phyloP scores from a whole-genome alignment of 805 yeast species.

The Ogataea allantospora region DNA sequence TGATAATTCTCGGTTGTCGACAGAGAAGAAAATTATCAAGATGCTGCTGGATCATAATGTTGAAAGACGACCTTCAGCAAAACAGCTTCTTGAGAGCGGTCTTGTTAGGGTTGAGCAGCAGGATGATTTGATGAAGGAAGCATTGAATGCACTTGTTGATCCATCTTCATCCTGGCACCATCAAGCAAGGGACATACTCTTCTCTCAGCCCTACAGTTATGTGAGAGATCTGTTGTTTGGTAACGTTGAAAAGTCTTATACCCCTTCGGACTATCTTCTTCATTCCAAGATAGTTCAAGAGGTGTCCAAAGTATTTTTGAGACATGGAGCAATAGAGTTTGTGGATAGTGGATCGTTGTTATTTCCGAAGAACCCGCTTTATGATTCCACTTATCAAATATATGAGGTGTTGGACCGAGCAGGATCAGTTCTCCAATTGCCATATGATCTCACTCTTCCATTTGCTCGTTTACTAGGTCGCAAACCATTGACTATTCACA shows the following conservation, averaged over 20 bases:
- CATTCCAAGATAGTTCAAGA: conserved; percentile 59
- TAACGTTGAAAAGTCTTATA: conserved; percentile 31
- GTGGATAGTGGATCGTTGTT: conserved; percentile 59
- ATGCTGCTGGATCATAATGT: conserved; percentile 79
- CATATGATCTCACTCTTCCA: conserved; percentile 87
- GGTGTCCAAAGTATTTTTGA: conserved; percentile 60
- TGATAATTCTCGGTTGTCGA: conserved; percentile 43
- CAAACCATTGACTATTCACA: conserved; percentile 48
- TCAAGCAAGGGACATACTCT: conserved; percentile 83
- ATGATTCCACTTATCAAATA: conserved; percentile 59
- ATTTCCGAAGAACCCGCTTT: conserved; percentile 80
- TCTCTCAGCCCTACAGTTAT: conserved; percentile 78
- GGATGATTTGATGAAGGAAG: conserved; percentile 86
- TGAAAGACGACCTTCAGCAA: conserved; percentile 73
- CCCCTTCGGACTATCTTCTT: conserved; percentile 49
- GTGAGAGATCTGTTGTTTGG: conserved; percentile 88
- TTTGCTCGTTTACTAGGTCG: conserved; percentile 82
- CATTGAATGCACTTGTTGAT: conserved; percentile 78
- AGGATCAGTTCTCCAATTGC: conserved; percentile 85
- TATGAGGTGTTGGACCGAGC: conserved; percentile 81
- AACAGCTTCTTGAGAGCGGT: conserved; percentile 73
- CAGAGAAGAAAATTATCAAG: conserved; percentile 67
- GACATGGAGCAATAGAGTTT: conserved; percentile 82
- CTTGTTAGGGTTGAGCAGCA: conserved; percentile 84
- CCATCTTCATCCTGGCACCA: conserved; percentile 94